phyloP scores from a whole-genome alignment of 2,329 filamentous ascomycete species.

The Rosellinia necatrix region DNA sequence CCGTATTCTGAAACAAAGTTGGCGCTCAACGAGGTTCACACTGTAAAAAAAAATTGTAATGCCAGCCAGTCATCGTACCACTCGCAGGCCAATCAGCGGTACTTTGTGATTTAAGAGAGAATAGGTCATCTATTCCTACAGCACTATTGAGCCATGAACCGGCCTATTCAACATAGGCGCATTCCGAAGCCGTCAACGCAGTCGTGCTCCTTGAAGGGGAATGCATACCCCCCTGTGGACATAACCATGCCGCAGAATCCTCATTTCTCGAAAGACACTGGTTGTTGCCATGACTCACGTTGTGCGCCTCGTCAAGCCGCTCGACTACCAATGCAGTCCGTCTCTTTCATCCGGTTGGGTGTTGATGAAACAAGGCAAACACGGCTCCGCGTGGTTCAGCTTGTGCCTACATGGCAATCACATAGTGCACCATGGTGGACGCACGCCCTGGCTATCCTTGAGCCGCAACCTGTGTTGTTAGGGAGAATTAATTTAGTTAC shows the following conservation, averaged over 20 bases:
- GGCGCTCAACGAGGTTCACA: too few species aligned
- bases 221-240: not conserved
- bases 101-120: not conserved
- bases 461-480: too few species aligned
- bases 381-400: too few species aligned
- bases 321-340: not conserved
- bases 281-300: not conserved
- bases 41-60: too few species aligned
- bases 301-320: constrained; percentile 1
- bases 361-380: constrained; percentile 13
- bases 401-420: not conserved
- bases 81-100: not conserved
- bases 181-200: not conserved
- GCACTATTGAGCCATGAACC: not conserved
- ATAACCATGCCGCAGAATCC: not conserved
- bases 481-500: too few species aligned
- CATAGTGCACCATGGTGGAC: too few species aligned
- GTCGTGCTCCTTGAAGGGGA: not conserved
- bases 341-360: constrained; percentile 14
- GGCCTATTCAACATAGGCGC: too few species aligned
- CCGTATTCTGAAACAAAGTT: too few species aligned
- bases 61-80: too few species aligned
- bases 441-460: too few species aligned
- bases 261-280: not conserved
- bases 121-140: not conserved